Conservation (phyloP, 176 grass and related monocot genomes). For the Cymbopogon citratus region DNA sequence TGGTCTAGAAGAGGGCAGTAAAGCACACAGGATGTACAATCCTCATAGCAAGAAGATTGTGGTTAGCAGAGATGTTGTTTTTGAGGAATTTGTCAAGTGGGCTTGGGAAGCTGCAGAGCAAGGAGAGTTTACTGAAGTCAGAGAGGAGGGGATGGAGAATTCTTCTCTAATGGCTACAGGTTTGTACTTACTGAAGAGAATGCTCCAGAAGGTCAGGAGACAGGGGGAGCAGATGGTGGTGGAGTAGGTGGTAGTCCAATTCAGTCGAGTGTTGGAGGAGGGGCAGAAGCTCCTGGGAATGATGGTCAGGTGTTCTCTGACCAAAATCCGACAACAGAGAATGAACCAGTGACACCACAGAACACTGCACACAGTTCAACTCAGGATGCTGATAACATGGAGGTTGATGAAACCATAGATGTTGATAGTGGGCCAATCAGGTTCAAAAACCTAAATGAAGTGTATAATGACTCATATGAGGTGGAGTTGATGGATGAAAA, state of each 20-base stretch:
- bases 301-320: too few relatives aligned
- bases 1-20: neutral
- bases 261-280: too few relatives aligned
- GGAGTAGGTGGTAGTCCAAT: too few relatives aligned
- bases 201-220: too few relatives aligned
- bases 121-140: accelerated
- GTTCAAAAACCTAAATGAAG: accelerated
- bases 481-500: neutral
- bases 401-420: neutral
- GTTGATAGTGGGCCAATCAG: neutral
- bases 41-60: neutral
- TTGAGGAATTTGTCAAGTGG: neutral
- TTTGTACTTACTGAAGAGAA: too few relatives aligned
- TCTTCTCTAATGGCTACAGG: too few relatives aligned
- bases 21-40: neutral
- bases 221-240: too few relatives aligned
- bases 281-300: too few relatives aligned
- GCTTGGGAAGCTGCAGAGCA: accelerated
- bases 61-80: neutral
- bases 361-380: too few relatives aligned
- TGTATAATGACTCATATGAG: neutral
- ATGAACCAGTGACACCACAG: accelerated
- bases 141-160: too few relatives aligned
- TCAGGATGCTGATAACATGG: too few relatives aligned
- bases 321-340: neutral